Conservation (phyloP, 139 green algal genomes). For the Chlamydomonas eustigma region DNA sequence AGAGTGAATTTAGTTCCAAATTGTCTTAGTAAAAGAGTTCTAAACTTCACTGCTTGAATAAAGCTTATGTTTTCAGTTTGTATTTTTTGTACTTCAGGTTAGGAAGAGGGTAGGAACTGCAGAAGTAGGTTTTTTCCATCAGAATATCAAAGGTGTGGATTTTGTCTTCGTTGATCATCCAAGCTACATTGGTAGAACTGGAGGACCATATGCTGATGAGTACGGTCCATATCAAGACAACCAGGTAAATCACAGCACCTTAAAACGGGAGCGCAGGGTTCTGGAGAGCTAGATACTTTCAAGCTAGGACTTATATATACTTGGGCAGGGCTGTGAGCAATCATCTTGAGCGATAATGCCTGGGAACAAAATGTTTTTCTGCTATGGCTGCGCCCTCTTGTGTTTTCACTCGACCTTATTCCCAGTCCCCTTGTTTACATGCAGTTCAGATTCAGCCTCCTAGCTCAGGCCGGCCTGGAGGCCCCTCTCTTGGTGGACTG, state of each 20-base stretch:
- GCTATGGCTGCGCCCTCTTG: neutral
- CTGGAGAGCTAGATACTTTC: no score
- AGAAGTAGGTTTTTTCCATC: neutral
- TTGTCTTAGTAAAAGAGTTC: no score
- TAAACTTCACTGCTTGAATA: no score
- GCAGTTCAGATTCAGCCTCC: constrained; percentile 73
- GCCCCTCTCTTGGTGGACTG: constrained; percentile 54
- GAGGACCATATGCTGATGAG: constrained; percentile 69
- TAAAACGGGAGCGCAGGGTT: neutral
- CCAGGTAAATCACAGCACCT: constrained; percentile 55
- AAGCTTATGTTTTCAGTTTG: no score
- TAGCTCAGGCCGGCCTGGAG: constrained; percentile 67
- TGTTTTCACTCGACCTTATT: neutral
- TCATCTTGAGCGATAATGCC: no score
- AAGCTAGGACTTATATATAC: no score
- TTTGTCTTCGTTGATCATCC: constrained; percentile 83
- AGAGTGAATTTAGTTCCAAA: no score
- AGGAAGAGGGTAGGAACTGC: neutral
- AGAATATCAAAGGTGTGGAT: constrained; percentile 55
- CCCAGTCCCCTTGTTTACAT: no score
- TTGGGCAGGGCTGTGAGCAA: no score
- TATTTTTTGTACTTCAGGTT: neutral
- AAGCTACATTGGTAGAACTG: constrained; percentile 51
- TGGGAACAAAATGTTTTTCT: no score
- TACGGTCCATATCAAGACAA: constrained; percentile 80